Evolutionary conservation across 352 stramenopile species (phyloP), one percentile per base, ranked within the genome.

Genomic region (Globisporangium takayamanum): DNA sequence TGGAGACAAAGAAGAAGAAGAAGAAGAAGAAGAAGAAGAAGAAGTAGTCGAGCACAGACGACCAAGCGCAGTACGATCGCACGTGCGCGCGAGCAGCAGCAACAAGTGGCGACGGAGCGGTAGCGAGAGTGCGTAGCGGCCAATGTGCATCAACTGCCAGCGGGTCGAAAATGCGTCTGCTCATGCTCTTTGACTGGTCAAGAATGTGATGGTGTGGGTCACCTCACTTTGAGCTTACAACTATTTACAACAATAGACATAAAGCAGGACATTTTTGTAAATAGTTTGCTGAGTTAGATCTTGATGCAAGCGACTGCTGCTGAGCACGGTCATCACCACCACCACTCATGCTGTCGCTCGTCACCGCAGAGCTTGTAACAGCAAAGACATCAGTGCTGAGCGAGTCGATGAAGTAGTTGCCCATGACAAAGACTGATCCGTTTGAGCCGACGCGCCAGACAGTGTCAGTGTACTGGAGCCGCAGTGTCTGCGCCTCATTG

Each of bases 341-440:
- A 14, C 18, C 14, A 14, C 18, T 20, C 16, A 26, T n/a, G 44
- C 44, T 49, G 5, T 20, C n/a, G n/a, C 3, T 59, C n/a, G 53
- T 8, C 41, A 57, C 54, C 1, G 57, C 7, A 30, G 50, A 18
- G n/a, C 22, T 52, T 10, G 67, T 63, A 18, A 87, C 74, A 0
- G 77, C 66, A 45, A 88, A 90, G 26, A 88, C 73, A 50, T 94
- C 84, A 10, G 81, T 69, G 1, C 73, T 76, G 1, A 94, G 62
- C 47, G 84, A 94, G 50, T 94, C 84, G 5, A 92, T 46, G 41
- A 94, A 94, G 53, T 94, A 94, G 45, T 94, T 94, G 10, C 80
- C 84, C 15, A 94, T 77, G 50, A 94, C 64, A n/a, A 86, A 80
- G 10, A 92, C 67, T 0, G 81, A 76, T 1, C 78, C 78, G 25